Evolutionary conservation across 108 stramenopile genomes (phyloP), one percentile per base, ranked within the genome.

Genomic region (Nitzschia sp.): DNA sequence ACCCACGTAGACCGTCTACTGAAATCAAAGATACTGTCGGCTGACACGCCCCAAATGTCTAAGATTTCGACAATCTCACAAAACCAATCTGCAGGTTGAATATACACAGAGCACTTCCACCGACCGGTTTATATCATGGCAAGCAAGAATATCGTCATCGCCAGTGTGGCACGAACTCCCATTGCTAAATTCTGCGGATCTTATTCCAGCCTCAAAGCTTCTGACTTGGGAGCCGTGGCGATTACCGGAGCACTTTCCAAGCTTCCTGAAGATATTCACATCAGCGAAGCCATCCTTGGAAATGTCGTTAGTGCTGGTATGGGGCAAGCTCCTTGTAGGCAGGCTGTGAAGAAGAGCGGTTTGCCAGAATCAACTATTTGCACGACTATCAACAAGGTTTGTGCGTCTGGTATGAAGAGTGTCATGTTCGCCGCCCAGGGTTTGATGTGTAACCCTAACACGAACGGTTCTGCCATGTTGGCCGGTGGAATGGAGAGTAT

Each of bases 401-500:
- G 98, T 70, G 97, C 98, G 7, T 86, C 83, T 19, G 98, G 98
- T 11, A 96, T 99, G 97, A 98, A 94, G 65, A 76, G 83, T 14
- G 78, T 86, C 46, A 95, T 89, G 88, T 55, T 92, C 56, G 91
- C 86, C 8, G 76, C 88, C 24, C 91, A 92, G 81, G 63, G 85
- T 9, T 75, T 95, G 21, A 76, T 83, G 43, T 84, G 72, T 19
- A 58, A 54, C 15, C 64, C 62, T 14, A 57, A 41, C 8, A 10
- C 38, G n/a, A 43, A 52, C 21, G 61, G 53, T 6, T 67, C 77
- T 52, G 86, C 90, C 22, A 69, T 97, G 40, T 62, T 97, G 41
- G 90, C 95, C 0, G 98, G 98, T 19, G 98, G 98, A 19, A 89
- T 98, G 79, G 98, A 99, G 86, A 86, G 83, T 69, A 99, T 99